Evolutionary conservation across 306 rosid genomes (phyloP).

Genomic region (Arachis hypogaea): DNA sequence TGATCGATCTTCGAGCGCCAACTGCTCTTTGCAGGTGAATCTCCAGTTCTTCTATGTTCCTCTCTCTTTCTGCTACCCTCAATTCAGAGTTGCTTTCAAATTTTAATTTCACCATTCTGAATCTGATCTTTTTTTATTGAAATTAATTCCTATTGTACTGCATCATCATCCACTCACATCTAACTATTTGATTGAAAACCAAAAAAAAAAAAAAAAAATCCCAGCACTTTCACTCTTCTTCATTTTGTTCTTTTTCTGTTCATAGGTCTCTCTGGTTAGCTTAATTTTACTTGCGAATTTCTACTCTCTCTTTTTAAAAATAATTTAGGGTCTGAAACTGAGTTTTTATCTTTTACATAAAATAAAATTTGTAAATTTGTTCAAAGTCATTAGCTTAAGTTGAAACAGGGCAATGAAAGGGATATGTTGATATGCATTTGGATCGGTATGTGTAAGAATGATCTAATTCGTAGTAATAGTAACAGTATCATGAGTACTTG

Average conservation of each 20-base stretch:
- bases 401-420: no score
- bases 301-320: constrained; percentile 15
- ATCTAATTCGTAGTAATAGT: not conserved
- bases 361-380: no score
- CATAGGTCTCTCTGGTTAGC: not conserved
- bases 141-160: not conserved
- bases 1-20: constrained; percentile 41
- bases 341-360: not conserved
- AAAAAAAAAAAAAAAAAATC: not conserved
- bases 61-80: not conserved
- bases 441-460: not conserved
- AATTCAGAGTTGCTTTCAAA: not conserved
- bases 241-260: not conserved
- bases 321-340: constrained; percentile 29
- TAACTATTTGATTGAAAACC: no score
- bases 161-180: not conserved
- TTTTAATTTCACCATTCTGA: not conserved
- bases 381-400: no score
- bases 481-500: not conserved
- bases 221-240: not conserved
- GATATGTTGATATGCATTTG: not conserved
- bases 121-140: not conserved
- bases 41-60: not conserved
- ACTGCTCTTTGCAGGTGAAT: constrained; percentile 34
- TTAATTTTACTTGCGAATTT: not conserved